Percentiles rank a stretch among this genome's conserved stretches.
Evolutionary conservation across 2,329 filamentous ascomycete genomes (phyloP).

Genomic region (Sclerotinia glacialis): DNA sequence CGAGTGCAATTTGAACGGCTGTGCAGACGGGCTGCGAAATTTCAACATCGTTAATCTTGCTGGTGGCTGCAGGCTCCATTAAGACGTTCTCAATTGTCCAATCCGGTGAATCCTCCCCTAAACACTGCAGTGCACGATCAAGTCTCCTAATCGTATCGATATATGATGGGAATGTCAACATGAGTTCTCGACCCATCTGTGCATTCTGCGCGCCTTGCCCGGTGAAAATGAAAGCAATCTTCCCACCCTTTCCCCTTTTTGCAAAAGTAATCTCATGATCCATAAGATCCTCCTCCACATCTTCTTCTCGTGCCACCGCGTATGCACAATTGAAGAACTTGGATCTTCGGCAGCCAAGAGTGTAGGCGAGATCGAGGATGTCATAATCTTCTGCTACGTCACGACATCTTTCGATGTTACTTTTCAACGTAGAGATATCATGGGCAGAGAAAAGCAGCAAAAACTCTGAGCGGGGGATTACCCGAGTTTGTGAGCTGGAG

Average conservation of each 20-base stretch:
- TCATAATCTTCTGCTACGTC: constrained; percentile 15
- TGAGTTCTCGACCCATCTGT: constrained; percentile 32
- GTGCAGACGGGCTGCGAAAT: constrained; percentile 45
- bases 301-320: constrained; percentile 9
- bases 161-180: constrained; percentile 17
- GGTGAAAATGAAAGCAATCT: constrained; percentile 31
- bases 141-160: constrained; percentile 26
- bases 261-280: constrained; percentile 13
- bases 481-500: neutral
- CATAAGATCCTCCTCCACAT: constrained; percentile 9
- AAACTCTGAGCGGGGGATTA: neutral
- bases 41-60: constrained; percentile 9
- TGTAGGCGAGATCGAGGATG: constrained; percentile 11
- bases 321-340: constrained; percentile 5
- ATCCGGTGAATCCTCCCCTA: constrained; percentile 7
- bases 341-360: constrained; percentile 3
- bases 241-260: constrained; percentile 13
- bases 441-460: constrained; percentile 9
- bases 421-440: constrained; percentile 12
- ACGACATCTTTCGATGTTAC: constrained; percentile 7
- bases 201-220: constrained; percentile 38
- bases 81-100: constrained; percentile 36
- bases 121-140: constrained; percentile 8
- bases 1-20: constrained; percentile 48
- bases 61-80: constrained; percentile 33